These are phyloP conservation scores for Yamadazyma membranifaciens DNA, from an alignment of 1,139 yeast species.

Conservation along the genomic window DNA sequence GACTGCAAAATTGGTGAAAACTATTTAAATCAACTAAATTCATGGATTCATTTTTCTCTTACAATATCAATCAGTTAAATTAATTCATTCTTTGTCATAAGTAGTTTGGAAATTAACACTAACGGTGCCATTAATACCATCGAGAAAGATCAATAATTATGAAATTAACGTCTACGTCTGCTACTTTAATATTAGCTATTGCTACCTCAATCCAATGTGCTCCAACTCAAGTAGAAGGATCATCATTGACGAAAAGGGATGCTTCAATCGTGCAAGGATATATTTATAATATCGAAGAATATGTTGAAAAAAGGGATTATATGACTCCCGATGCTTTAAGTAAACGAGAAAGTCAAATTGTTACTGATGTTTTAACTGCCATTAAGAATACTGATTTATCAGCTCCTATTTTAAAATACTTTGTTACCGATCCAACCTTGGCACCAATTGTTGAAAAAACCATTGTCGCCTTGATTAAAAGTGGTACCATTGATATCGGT, in stretches of 20 bases:
- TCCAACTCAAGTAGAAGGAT: slow-evolving; percentile 23
- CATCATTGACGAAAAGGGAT: slow-evolving; percentile 32
- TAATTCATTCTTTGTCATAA: slow-evolving; percentile 5
- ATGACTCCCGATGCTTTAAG: slow-evolving; percentile 25
- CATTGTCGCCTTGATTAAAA: slow-evolving; percentile 30
- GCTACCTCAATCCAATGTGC: slow-evolving; percentile 34
- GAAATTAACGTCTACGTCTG: slow-evolving; percentile 13
- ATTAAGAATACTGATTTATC: slow-evolving; percentile 41
- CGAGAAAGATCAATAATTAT: slow-evolving; percentile 1
- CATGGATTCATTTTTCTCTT: too few species aligned
- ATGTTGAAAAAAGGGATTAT: slow-evolving; percentile 29
- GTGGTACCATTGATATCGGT: slow-evolving; percentile 32
- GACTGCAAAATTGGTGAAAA: slow-evolving; percentile 4
- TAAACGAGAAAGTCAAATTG: slow-evolving; percentile 42
- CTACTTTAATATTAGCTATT: slow-evolving; percentile 33
- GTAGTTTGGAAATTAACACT: too few species aligned
- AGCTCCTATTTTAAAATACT: slow-evolving; percentile 32
- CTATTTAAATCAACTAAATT: neutral
- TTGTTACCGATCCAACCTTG: slow-evolving; percentile 34
- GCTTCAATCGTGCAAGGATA: slow-evolving; percentile 25
- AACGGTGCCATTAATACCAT: too few species aligned
- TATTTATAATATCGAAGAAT: slow-evolving; percentile 29
- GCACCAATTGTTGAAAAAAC: slow-evolving; percentile 29
- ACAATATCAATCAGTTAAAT: neutral
- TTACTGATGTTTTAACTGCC: slow-evolving; percentile 42